Evolutionary conservation across 2,329 filamentous ascomycete species (phyloP).

Genomic region (Aspergillus viridinutans): DNA sequence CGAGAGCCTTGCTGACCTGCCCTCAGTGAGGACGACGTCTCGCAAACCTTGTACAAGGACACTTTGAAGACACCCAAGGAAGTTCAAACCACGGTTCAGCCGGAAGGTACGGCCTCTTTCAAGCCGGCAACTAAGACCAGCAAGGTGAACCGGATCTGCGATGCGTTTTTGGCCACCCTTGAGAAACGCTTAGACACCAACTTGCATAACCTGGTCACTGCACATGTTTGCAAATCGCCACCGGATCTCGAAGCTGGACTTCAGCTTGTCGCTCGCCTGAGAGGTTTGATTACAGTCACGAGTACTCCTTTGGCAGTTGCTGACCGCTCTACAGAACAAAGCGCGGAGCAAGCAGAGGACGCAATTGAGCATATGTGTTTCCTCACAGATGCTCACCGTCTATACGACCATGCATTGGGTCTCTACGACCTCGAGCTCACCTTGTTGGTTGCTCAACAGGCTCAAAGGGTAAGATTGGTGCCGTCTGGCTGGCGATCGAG

Average conservation of each 20-base stretch:
- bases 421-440: slow-evolving; percentile 89
- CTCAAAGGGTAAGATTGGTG: slow-evolving; percentile 61
- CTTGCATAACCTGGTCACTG: slow-evolving; percentile 89
- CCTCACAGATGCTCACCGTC: slow-evolving; percentile 83
- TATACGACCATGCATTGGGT: slow-evolving; percentile 86
- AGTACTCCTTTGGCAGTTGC: slow-evolving; percentile 1
- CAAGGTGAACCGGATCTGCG: slow-evolving; percentile 86
- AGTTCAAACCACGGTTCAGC: slow-evolving; percentile 19
- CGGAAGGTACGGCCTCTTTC: slow-evolving; percentile 17
- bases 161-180: slow-evolving; percentile 71
- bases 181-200: slow-evolving; percentile 58
- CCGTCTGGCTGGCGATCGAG: not conserved
- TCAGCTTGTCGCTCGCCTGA: slow-evolving; percentile 68
- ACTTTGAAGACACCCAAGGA: slow-evolving; percentile 56
- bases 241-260: slow-evolving; percentile 86
- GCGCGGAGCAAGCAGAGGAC: slow-evolving; percentile 71
- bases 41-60: slow-evolving; percentile 88
- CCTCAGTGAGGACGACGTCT: slow-evolving; percentile 76
- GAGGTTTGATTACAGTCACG: slow-evolving; percentile 33
- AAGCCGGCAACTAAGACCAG: slow-evolving; percentile 24
- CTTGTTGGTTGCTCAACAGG: slow-evolving; percentile 87
- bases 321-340: slow-evolving; percentile 45
- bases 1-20: slow-evolving; percentile 25
- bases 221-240: slow-evolving; percentile 88
- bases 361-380: slow-evolving; percentile 98